Percentiles rank a stretch among this genome's conserved stretches.
Evolutionary conservation across 2,329 filamentous ascomycete genomes (phyloP).

Genomic region (Hypoxylon sp.): DNA sequence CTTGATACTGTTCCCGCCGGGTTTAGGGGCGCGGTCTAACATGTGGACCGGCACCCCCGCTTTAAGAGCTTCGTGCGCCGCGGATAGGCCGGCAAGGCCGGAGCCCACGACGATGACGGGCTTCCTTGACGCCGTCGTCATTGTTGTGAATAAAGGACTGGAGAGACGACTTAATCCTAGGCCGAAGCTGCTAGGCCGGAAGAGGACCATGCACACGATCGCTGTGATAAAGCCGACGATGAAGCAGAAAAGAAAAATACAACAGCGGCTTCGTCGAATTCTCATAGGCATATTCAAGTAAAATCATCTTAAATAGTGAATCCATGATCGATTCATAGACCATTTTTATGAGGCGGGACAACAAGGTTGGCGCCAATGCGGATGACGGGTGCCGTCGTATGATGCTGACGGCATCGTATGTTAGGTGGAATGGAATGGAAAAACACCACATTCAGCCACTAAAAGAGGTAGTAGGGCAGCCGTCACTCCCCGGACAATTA

Average conservation of each 20-base stretch:
- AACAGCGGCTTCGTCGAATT: conserved; percentile 36
- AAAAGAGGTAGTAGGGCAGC: not conserved
- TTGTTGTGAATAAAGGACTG: conserved; percentile 22
- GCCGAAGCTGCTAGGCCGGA: conserved; percentile 30
- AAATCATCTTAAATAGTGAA: conserved; percentile 1
- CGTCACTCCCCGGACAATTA: conserved; percentile 1
- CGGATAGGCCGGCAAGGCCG: conserved; percentile 74
- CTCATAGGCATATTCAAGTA: conserved; percentile 30
- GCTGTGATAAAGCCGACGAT: conserved; percentile 45
- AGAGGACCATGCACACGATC: conserved; percentile 45
- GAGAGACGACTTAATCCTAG: conserved; percentile 22
- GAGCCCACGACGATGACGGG: conserved; percentile 74
- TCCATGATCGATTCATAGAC: conserved; percentile 1
- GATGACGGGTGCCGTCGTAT: conserved; percentile 37
- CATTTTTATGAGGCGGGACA: conserved; percentile 25
- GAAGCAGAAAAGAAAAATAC: conserved; percentile 42
- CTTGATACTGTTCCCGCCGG: conserved; percentile 77
- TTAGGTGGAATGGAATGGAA: conserved; percentile 29
- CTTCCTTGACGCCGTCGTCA: conserved; percentile 27
- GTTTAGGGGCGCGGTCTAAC: conserved; percentile 71
- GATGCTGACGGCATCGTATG: conserved; percentile 42
- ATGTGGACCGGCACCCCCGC: conserved; percentile 68
- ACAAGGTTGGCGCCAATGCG: conserved; percentile 22
- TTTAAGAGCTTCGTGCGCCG: conserved; percentile 69
- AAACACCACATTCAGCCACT: conserved; percentile 2